Evolutionary conservation across 768 basidiomycete genomes (phyloP), one percentile per base, ranked within the genome.

Genomic region (Ramaria rubella): DNA sequence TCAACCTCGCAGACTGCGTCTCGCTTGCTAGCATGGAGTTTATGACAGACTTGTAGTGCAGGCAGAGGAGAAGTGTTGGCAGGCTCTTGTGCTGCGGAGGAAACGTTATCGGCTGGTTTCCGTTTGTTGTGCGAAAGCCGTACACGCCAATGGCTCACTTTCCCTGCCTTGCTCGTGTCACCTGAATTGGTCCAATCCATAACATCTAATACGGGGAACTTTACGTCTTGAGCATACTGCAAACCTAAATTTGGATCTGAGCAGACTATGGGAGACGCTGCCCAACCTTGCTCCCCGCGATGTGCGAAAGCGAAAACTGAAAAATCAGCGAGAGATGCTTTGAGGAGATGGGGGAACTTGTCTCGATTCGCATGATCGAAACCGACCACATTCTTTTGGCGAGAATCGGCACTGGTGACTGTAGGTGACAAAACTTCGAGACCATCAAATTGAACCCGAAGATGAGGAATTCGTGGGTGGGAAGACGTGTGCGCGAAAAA

Each of bases 201-300:
- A 5, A 83, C 63, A 11, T 79, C 77, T 59, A 91, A 83, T 12
- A 66, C 67, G 1, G 88, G 86, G 45, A 86, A 70, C 21, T 27
- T 34, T 5, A 48, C 31, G 15, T 54, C 31, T 17, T 14, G 15
- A 2, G 31, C 61, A 67, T 87, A 87, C 59, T 88, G 86, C 5
- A 69, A 69, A 14, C 73, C 65, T 17, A 94, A 78, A 59, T 81
- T 69, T n/a, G 76, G 77, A 63, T 94, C 93, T 9, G 82, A 83
- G 48, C 93, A 78, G 17, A 95, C 44, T 19, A 56, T 45, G n/a
- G 55, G 42, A 29, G 43, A 46, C 29, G 36, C n/a, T 2, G 31
- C 4, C 27, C 23, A 45, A 21, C 23, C 36, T 48, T 12, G 27
- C 5, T 17, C 34, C 8, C 9, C 11, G 30, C 44, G 21, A 17